Evolutionary conservation across 768 basidiomycete genomes (phyloP).

Genomic region (Austroboletus eburneus): DNA sequence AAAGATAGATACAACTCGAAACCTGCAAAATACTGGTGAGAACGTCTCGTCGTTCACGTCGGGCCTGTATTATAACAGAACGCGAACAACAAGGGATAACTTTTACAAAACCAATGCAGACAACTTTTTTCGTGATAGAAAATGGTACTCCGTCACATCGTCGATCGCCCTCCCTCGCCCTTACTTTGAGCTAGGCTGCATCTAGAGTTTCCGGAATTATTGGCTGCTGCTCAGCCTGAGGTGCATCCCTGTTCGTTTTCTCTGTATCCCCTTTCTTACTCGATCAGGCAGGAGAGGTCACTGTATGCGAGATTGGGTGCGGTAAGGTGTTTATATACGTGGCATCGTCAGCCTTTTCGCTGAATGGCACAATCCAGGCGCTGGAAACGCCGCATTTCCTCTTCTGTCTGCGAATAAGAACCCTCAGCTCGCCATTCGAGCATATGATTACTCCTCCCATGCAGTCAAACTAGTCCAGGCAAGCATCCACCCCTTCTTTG

Average conservation of each 20-base stretch:
- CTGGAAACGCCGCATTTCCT: slow-evolving; percentile 94
- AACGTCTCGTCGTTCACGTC: slow-evolving; percentile 20
- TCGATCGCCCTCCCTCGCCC: background rate
- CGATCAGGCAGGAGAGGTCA: slow-evolving; percentile 69
- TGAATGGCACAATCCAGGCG: slow-evolving; percentile 48
- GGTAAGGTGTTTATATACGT: slow-evolving; percentile 42
- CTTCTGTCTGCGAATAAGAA: slow-evolving; percentile 81
- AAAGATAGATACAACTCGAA: slow-evolving; percentile 68
- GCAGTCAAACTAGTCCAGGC: slow-evolving; percentile 91
- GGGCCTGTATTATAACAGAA: slow-evolving; percentile 22
- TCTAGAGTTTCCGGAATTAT: slow-evolving; percentile 91
- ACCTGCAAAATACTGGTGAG: slow-evolving; percentile 69
- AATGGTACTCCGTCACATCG: slow-evolving; percentile 51
- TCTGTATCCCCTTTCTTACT: slow-evolving; percentile 1
- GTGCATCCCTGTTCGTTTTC: slow-evolving; percentile 35
- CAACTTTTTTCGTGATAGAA: slow-evolving; percentile 93
- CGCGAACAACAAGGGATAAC: slow-evolving; percentile 63
- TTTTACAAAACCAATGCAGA: slow-evolving; percentile 84
- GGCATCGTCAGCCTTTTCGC: background rate
- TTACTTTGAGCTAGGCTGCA: slow-evolving; percentile 55
- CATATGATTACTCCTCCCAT: slow-evolving; percentile 88
- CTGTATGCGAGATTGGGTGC: slow-evolving; percentile 88
- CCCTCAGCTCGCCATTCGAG: slow-evolving; percentile 64
- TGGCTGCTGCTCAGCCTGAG: slow-evolving; percentile 60
- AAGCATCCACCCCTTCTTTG: slow-evolving; percentile 11